Conservation (phyloP, 257 asterid genomes). For the Gentiana macrophylla region DNA sequence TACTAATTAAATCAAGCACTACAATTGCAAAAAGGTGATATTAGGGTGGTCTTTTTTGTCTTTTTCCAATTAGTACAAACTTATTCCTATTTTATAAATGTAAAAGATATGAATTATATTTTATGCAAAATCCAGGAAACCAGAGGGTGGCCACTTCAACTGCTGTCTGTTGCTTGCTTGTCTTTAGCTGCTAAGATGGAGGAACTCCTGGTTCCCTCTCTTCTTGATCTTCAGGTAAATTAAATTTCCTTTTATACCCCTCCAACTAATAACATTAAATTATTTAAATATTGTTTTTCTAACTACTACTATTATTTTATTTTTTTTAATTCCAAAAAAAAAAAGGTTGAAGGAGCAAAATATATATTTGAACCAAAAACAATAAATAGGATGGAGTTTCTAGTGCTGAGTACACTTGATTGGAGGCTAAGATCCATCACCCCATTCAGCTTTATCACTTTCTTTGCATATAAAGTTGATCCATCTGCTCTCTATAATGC, state of each 20-base stretch:
- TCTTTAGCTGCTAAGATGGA: conserved; percentile 97
- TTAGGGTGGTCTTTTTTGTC: conserved; percentile 11
- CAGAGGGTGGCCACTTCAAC: conserved; percentile 88
- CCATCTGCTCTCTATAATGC: conserved; percentile 51
- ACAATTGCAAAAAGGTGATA: conserved; percentile 1
- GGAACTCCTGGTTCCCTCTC: conserved; percentile 94
- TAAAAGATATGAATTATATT: background rate
- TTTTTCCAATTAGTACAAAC: background rate
- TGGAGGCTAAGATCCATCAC: conserved; percentile 87
- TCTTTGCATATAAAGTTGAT: conserved; percentile 72
- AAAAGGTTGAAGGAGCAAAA: conserved; percentile 70
- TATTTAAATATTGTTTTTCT: background rate
- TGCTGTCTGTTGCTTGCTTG: conserved; percentile 83
- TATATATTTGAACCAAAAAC: conserved; percentile 67
- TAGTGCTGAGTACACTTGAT: conserved; percentile 61
- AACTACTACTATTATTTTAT: background rate
- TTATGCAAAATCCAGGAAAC: conserved; percentile 32
- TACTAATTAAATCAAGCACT: no score
- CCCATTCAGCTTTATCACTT: conserved; percentile 64
- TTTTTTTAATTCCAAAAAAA: background rate
- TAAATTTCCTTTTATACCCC: background rate
- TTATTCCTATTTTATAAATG: background rate
- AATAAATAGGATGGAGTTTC: conserved; percentile 76
- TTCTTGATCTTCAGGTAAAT: conserved; percentile 78
- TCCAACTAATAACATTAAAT: background rate